Conservation (phyloP, 1,284 basidiomycete species). For the Microbotryum lychnidis-dioicae region DNA sequence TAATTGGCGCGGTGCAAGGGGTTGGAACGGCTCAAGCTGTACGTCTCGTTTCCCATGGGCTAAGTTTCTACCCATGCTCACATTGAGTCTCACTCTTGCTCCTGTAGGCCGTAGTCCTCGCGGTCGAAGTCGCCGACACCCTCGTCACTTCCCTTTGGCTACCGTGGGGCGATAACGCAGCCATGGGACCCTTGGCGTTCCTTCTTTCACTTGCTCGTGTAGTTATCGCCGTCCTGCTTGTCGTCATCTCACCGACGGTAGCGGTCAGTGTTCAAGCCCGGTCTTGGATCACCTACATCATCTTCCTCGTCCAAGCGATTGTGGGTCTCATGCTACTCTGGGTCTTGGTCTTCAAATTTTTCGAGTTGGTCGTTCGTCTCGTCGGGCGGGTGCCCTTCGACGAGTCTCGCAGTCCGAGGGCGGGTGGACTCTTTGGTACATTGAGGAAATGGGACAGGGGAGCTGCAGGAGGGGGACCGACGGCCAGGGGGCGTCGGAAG, state of each 20-base stretch:
- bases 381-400: slow-evolving; percentile 74
- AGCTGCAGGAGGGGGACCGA: background rate
- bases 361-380: slow-evolving; percentile 75
- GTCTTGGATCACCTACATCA: slow-evolving; percentile 88
- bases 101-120: slow-evolving; percentile 58
- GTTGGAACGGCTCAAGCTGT: slow-evolving; percentile 81
- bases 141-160: slow-evolving; percentile 53
- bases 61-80: too few species aligned
- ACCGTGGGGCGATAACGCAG: slow-evolving; percentile 81
- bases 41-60: too few species aligned
- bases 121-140: slow-evolving; percentile 72
- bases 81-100: too few species aligned
- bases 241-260: slow-evolving; percentile 80
- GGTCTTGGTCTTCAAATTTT: slow-evolving; percentile 68
- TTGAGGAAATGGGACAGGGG: slow-evolving; percentile 40
- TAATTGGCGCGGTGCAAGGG: slow-evolving; percentile 78
- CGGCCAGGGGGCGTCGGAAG: background rate
- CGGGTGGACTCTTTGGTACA: slow-evolving; percentile 77
- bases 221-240: slow-evolving; percentile 75
- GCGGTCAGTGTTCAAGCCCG: slow-evolving; percentile 62
- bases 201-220: slow-evolving; percentile 82
- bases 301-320: slow-evolving; percentile 76
- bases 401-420: slow-evolving; percentile 65
- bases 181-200: slow-evolving; percentile 90
- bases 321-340: slow-evolving; percentile 70